Conservation (phyloP, 306 rosid genomes). For the Quercus glauca region DNA sequence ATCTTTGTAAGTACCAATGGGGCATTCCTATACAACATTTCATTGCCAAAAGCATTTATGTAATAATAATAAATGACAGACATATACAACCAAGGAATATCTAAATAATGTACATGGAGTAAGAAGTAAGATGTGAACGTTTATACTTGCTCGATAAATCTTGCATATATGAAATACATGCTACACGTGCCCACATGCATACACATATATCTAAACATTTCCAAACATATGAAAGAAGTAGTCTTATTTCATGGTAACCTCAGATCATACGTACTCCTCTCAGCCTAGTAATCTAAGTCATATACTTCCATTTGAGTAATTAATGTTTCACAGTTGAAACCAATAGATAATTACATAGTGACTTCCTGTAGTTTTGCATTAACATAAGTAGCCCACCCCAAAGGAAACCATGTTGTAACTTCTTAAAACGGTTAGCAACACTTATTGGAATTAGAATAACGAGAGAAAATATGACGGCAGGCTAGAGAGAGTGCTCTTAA, state of each 20-base stretch:
- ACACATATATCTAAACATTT: background rate
- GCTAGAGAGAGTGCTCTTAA: too few relatives aligned
- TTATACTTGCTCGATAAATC: background rate
- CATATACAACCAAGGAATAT: constrained; percentile 7
- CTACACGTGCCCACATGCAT: background rate
- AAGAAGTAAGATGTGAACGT: background rate
- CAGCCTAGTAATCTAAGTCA: background rate
- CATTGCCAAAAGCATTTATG: constrained; percentile 2
- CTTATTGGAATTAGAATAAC: too few relatives aligned
- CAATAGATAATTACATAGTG: background rate
- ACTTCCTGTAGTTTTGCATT: background rate
- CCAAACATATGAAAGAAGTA: background rate
- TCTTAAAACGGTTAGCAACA: too few relatives aligned
- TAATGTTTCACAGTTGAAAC: background rate
- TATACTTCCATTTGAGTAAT: background rate
- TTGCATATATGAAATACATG: background rate
- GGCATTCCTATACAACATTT: constrained; percentile 77
- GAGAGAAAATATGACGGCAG: too few relatives aligned
- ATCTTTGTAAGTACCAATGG: constrained; percentile 85
- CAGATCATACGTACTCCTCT: background rate
- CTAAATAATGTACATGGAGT: background rate
- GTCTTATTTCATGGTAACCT: background rate
- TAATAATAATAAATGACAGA: background rate
- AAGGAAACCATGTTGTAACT: too few relatives aligned
- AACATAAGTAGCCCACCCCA: too few relatives aligned